Percentiles rank a stretch among this genome's conserved stretches.
These are phyloP conservation scores for Tetrapisispora phaffii DNA, from an alignment of 805 yeast species.

Conservation along the genomic window DNA sequence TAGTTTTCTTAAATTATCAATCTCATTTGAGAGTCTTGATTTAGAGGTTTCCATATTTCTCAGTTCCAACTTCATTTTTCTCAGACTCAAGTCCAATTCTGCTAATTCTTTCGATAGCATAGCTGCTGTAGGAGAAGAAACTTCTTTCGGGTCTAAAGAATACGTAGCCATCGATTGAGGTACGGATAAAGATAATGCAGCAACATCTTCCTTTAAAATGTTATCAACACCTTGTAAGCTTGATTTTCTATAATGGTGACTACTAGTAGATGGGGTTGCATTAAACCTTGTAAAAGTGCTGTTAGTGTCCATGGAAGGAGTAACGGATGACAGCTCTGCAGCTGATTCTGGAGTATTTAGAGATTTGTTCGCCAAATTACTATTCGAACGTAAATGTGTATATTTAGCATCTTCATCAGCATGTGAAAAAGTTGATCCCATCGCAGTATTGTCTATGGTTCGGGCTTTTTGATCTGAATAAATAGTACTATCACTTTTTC, in stretches of 20 bases:
- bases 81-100: conserved; percentile 30
- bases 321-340: conserved; percentile 8
- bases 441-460: neutral
- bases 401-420: neutral
- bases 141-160: conserved; percentile 7
- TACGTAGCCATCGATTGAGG: neutral
- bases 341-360: neutral
- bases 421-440: neutral
- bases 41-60: conserved; percentile 35
- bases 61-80: conserved; percentile 35
- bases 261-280: neutral
- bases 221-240: conserved; percentile 5
- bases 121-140: neutral
- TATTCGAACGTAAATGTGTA: conserved; percentile 11
- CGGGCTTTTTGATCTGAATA: conserved; percentile 2
- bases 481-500: conserved; percentile 24
- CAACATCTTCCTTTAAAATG: neutral
- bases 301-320: conserved; percentile 10
- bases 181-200: neutral
- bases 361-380: conserved; percentile 4
- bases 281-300: conserved; percentile 1
- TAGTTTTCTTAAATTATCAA: conserved; percentile 39
- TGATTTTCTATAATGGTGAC: conserved; percentile 4
- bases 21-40: conserved; percentile 38
- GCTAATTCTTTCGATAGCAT: conserved; percentile 12